Conservation (phyloP, 768 basidiomycete genomes). For the Termitomyces sp. region DNA sequence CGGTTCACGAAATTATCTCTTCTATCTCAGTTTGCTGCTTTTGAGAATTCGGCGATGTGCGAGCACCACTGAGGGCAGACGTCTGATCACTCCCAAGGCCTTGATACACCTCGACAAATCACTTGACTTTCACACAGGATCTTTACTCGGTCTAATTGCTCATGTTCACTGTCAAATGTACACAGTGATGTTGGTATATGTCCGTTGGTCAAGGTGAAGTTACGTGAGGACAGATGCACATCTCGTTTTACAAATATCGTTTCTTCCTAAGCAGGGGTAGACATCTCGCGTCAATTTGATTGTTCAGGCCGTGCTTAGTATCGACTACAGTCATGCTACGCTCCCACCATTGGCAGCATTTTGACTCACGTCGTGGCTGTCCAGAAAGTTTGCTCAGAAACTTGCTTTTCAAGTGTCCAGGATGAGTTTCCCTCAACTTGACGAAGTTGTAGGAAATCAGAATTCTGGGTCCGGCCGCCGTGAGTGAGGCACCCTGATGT, state of each 20-base stretch:
- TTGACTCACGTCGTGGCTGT: not conserved
- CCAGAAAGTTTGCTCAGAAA: not conserved
- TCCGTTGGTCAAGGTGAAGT: not conserved
- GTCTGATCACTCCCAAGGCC: not conserved
- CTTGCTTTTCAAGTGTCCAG: not conserved
- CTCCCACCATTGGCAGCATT: not conserved
- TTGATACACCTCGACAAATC: not conserved
- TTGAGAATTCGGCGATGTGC: not conserved
- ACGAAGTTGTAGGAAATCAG: no score
- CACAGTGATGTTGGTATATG: not conserved
- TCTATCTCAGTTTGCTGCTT: not conserved
- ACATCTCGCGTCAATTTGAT: no score
- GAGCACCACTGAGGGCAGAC: not conserved
- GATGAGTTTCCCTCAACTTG: no score
- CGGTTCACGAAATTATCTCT: not conserved
- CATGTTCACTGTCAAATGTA: not conserved
- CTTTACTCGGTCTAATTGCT: not conserved
- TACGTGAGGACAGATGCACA: no score
- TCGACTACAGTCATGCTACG: not conserved
- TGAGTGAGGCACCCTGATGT: no score
- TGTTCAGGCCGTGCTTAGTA: not conserved
- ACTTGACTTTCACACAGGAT: not conserved
- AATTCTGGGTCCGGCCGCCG: no score
- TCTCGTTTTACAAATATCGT: no score
- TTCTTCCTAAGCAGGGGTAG: no score